A percentile compares a stretch with the other conserved stretches of the same genome.
Evolutionary conservation across 73 alveolate genomes (phyloP).

Genomic region (Stentor roeselii): DNA sequence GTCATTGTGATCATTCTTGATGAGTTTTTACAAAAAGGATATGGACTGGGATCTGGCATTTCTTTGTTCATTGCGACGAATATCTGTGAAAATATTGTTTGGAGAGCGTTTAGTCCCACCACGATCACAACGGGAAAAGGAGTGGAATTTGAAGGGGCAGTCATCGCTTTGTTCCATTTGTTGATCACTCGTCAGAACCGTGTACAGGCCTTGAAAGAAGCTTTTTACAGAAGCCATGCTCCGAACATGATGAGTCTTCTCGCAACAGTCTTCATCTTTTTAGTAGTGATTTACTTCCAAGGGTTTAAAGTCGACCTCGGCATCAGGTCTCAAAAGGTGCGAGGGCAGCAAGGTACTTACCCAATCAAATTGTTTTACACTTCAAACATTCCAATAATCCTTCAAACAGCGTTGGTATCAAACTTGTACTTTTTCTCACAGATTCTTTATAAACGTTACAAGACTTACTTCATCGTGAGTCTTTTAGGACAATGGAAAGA

Average conservation of each 20-base stretch:
- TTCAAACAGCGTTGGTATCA: constrained; percentile 99
- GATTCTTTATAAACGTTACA: constrained; percentile 96
- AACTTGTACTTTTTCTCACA: constrained; percentile 98
- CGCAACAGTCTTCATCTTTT: constrained; percentile 96
- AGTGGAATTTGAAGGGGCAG: constrained; percentile 99
- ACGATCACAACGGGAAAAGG: constrained; percentile 95
- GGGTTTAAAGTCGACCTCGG: constrained; percentile 92
- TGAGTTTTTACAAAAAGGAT: constrained; percentile 89
- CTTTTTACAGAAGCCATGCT: constrained; percentile 91
- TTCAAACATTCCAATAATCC: constrained; percentile 99
- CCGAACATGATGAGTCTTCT: constrained; percentile 96
- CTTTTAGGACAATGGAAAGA: constrained; percentile 98
- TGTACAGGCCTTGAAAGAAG: constrained; percentile 83
- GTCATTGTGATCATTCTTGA: constrained; percentile 95
- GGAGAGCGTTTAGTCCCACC: constrained; percentile 99
- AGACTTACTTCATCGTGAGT: constrained; percentile 89
- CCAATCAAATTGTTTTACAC: constrained; percentile 99
- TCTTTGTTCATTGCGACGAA: constrained; percentile 99
- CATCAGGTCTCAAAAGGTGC: constrained; percentile 76
- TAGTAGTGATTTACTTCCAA: constrained; percentile 98
- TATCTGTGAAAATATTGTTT: constrained; percentile 98
- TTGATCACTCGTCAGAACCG: constrained; percentile 92
- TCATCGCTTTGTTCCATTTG: constrained; percentile 97
- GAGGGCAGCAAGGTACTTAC: constrained; percentile 95
- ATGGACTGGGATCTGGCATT: constrained; percentile 99